These are phyloP conservation scores for Claviceps sp. DNA, from an alignment of 2,329 filamentous ascomycete species.

Conservation along the genomic window DNA sequence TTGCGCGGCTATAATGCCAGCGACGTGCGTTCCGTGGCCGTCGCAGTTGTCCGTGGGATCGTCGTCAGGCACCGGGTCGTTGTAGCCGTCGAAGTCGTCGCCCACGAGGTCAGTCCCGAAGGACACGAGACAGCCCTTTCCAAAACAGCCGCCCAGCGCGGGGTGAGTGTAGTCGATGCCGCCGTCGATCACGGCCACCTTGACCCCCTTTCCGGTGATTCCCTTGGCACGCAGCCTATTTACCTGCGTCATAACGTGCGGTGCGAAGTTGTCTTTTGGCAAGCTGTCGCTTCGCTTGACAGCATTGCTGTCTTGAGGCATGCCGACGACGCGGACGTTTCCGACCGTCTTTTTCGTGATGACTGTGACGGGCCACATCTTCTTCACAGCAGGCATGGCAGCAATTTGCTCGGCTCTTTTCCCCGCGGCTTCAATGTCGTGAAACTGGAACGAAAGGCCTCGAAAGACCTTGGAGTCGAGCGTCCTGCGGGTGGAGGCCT, in stretches of 20 bases:
- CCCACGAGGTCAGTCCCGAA: slow-evolving; percentile 31
- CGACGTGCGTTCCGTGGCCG: slow-evolving; percentile 31
- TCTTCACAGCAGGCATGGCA: slow-evolving; percentile 30
- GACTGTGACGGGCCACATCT: slow-evolving; percentile 33
- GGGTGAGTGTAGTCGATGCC: slow-evolving; percentile 50
- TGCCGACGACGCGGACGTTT: slow-evolving; percentile 28
- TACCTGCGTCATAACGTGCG: too few species aligned
- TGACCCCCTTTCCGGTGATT: slow-evolving; percentile 37
- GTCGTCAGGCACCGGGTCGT: slow-evolving; percentile 19
- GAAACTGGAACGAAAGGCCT: slow-evolving; percentile 39
- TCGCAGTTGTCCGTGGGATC: slow-evolving; percentile 24
- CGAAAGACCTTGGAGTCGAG: slow-evolving; percentile 39
- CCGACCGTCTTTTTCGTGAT: slow-evolving; percentile 28
- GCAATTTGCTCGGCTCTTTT: slow-evolving; percentile 27
- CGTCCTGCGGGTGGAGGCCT: slow-evolving; percentile 30
- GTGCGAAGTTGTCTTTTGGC: slow-evolving; percentile 23
- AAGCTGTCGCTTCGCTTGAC: slow-evolving; percentile 12
- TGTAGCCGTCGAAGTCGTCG: slow-evolving; percentile 17
- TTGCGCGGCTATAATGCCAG: slow-evolving; percentile 31
- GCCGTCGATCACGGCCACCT: slow-evolving; percentile 38
- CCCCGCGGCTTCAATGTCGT: slow-evolving; percentile 30
- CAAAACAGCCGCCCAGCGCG: slow-evolving; percentile 39
- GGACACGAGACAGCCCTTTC: slow-evolving; percentile 28
- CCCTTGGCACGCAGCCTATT: slow-evolving; percentile 35
- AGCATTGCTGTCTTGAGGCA: too few species aligned